Evolutionary conservation across 1,284 basidiomycete genomes (phyloP), one percentile per base, ranked within the genome.

Genomic region (Porodaedalea pini): DNA sequence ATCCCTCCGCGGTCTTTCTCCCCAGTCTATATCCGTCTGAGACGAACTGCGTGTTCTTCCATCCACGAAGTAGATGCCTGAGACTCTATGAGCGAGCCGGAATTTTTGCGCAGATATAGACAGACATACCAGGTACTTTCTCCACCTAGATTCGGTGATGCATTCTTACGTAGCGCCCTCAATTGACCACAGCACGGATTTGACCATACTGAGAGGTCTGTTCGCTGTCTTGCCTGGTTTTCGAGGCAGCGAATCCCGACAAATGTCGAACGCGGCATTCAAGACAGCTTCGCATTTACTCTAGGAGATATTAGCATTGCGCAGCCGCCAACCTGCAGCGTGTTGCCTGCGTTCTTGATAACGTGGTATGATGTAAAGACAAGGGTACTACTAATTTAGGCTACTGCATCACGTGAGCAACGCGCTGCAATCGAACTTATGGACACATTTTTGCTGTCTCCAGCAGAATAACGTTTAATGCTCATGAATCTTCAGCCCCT

Each of bases 211-310:
- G 27, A 47, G 7, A 27, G n/a, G 29, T 6, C 15, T 27, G 29
- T 25, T 6, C 45, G 45, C 7, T 47, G 23, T 29, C 37, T 25
- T 15, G 37, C 39, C 37, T 41, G 51, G 27, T 27, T 1, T 5
- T 27, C 37, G 10, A 41, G 27, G 37, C 37, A 31, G n/a, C 37
- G 37, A 3, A 52, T 31, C 37, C 37, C 37, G 23, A 41, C 51
- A 29, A 52, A 39, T 2, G 51, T 29, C 25, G 36, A 40, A 52
- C 51, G 51, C 23, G 39, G 51, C 51, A 52, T 52, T 52, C 51
- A 52, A 47, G 15, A 17, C 15, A 31, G 10, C 3, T 10, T 47
- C 13, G 23, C 45, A 47, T 47, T 31, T 47, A 47, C 23, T 17
- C 7, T 27, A 34, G n/a, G 45, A 15, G n/a, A 47, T 17, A 25